Percentiles rank a stretch among this genome's conserved stretches.
Evolutionary conservation across 345 rosid genomes (phyloP).

Genomic region (Eucalyptus cloeziana): DNA sequence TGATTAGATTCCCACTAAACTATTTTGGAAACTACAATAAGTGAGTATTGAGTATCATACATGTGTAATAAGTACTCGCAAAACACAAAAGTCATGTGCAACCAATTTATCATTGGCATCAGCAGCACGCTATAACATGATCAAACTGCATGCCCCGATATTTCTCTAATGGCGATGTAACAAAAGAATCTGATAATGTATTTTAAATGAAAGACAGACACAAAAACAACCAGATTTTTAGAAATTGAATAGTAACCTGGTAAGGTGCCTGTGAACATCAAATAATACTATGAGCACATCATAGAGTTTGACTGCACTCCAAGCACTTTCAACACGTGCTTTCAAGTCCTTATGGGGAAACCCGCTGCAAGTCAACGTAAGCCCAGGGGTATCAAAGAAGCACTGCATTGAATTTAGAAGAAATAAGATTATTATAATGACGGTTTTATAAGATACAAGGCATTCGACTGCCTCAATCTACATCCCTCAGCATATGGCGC

Average conservation of each 20-base stretch:
- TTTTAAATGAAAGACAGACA: background rate
- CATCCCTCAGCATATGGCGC: background rate
- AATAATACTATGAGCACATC: slow-evolving; percentile 85
- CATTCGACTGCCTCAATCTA: background rate
- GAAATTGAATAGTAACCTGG: slow-evolving; percentile 22
- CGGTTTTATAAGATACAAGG: background rate
- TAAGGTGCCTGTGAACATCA: slow-evolving; percentile 86
- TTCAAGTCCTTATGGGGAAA: slow-evolving; percentile 67
- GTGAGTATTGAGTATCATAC: background rate
- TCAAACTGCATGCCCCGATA: background rate
- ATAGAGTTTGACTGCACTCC: slow-evolving; percentile 69
- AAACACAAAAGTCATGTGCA: background rate
- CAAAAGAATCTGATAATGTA: background rate
- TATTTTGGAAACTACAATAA: background rate
- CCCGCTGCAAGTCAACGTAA: slow-evolving; percentile 53
- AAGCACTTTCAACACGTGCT: slow-evolving; percentile 71
- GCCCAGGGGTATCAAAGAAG: slow-evolving; percentile 93
- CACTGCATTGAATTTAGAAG: slow-evolving; percentile 30
- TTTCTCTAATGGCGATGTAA: no score
- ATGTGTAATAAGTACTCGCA: background rate
- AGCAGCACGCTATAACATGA: background rate
- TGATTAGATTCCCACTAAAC: background rate
- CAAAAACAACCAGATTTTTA: background rate
- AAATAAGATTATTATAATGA: background rate
- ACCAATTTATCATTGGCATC: background rate